Evolutionary conservation across 2,329 filamentous ascomycete genomes (phyloP).

Genomic region (Claviceps pazoutovae): DNA sequence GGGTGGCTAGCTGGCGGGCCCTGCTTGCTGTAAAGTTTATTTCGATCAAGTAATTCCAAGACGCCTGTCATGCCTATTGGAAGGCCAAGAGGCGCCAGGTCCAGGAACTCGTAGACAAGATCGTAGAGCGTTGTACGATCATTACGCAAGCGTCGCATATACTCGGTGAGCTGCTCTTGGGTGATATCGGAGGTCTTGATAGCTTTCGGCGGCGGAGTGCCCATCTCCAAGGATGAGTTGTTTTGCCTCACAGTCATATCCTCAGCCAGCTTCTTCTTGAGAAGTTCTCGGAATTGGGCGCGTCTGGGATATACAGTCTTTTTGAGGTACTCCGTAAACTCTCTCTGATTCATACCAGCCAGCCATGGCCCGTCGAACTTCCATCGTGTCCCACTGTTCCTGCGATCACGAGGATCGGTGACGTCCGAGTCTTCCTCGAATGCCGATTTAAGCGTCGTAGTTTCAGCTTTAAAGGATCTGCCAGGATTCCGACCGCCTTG

Average conservation of each 20-base stretch:
- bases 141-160: slow-evolving; percentile 37
- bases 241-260: slow-evolving; percentile 27
- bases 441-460: slow-evolving; percentile 30
- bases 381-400: slow-evolving; percentile 40
- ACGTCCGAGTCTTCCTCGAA: slow-evolving; percentile 46
- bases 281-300: slow-evolving; percentile 37
- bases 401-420: slow-evolving; percentile 26
- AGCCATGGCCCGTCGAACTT: slow-evolving; percentile 55
- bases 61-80: slow-evolving; percentile 16
- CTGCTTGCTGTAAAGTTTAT: slow-evolving; percentile 32
- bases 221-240: slow-evolving; percentile 25
- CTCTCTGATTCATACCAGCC: slow-evolving; percentile 45
- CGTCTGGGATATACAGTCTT: slow-evolving; percentile 40
- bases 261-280: slow-evolving; percentile 34
- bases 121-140: slow-evolving; percentile 37
- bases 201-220: slow-evolving; percentile 14
- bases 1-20: slow-evolving; percentile 49
- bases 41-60: slow-evolving; percentile 12
- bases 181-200: slow-evolving; percentile 26
- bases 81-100: slow-evolving; percentile 39
- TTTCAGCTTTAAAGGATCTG: no score
- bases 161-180: slow-evolving; percentile 36
- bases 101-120: slow-evolving; percentile 45
- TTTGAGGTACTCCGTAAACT: slow-evolving; percentile 42
- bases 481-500: slow-evolving; percentile 10